These are phyloP conservation scores for Odontarrhena argentea DNA, from an alignment of 345 rosid species.

Conservation along the genomic window DNA sequence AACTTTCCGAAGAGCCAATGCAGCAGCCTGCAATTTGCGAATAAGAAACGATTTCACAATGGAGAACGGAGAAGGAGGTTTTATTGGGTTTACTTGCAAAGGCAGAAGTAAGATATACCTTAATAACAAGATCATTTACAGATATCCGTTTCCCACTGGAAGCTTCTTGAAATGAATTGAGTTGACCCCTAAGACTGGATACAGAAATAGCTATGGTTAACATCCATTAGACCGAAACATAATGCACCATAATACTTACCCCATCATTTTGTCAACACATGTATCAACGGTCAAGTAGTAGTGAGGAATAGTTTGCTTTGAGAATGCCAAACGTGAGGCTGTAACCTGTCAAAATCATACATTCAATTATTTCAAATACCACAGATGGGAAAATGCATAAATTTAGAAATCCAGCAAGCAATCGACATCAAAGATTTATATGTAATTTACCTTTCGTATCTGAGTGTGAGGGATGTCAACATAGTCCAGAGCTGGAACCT, in stretches of 20 bases:
- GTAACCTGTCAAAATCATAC: constrained; percentile 58
- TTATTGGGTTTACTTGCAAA: background rate
- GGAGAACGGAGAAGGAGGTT: background rate
- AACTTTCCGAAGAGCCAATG: constrained; percentile 86
- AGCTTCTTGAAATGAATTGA: constrained; percentile 78
- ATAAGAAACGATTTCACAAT: background rate
- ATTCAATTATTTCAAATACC: constrained; percentile 5
- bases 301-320: constrained; percentile 96
- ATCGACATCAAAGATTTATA: constrained; percentile 6
- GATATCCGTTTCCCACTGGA: constrained; percentile 85
- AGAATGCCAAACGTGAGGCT: constrained; percentile 76
- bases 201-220: constrained; percentile 31
- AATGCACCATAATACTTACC: constrained; percentile 47
- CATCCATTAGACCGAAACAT: constrained; percentile 5
- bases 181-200: constrained; percentile 68
- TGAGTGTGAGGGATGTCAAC: constrained; percentile 83
- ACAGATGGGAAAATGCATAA: too few relatives aligned
- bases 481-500: constrained; percentile 62
- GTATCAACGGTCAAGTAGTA: constrained; percentile 87
- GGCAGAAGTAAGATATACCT: constrained; percentile 50
- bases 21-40: constrained; percentile 76
- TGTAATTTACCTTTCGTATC: constrained; percentile 69
- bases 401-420: background rate
- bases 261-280: constrained; percentile 83
- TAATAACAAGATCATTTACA: constrained; percentile 88